phyloP scores from a whole-genome alignment of 1,284 basidiomycete genomes.

The Pseudozyma sp. region DNA sequence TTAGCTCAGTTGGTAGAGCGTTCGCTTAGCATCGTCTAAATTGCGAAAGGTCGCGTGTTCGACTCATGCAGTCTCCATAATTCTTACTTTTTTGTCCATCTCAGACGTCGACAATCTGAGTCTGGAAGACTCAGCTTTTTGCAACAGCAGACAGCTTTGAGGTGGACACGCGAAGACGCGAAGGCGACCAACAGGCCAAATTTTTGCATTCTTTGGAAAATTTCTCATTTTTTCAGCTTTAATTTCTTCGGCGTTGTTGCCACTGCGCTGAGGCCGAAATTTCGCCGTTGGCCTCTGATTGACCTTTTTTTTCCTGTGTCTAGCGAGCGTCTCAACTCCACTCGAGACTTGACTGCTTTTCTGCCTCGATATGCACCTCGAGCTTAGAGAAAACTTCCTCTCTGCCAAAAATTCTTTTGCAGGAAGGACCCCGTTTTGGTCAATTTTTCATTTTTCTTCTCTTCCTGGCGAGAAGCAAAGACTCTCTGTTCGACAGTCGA shows the following conservation, averaged over 20 bases:
- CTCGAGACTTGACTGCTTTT: slow-evolving; percentile 1
- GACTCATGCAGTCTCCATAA: slow-evolving; percentile 57
- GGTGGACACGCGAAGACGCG: too few relatives aligned
- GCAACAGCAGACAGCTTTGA: too few relatives aligned
- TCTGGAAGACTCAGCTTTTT: not conserved
- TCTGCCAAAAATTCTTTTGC: slow-evolving; percentile 9
- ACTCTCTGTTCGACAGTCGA: not conserved
- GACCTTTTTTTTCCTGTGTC: slow-evolving; percentile 7
- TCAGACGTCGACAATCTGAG: not conserved
- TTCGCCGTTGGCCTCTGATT: not conserved
- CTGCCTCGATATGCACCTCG: slow-evolving; percentile 11
- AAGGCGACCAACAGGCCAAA: too few relatives aligned
- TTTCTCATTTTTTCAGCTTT: too few relatives aligned
- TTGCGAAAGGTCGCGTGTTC: slow-evolving; percentile 59
- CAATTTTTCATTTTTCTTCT: slow-evolving; percentile 22
- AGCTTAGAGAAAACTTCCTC: slow-evolving; percentile 23
- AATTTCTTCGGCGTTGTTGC: too few relatives aligned
- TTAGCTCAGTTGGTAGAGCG: slow-evolving; percentile 61
- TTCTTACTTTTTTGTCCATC: slow-evolving; percentile 6
- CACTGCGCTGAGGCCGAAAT: not conserved
- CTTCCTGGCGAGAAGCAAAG: slow-evolving; percentile 1
- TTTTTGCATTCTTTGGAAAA: too few relatives aligned
- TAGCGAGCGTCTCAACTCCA: slow-evolving; percentile 18
- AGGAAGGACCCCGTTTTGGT: not conserved
- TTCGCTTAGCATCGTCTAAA: slow-evolving; percentile 52